Base-by-base conservation (phyloP, 176 grass and related monocot genomes). In the Thalia dealbata region DNA sequence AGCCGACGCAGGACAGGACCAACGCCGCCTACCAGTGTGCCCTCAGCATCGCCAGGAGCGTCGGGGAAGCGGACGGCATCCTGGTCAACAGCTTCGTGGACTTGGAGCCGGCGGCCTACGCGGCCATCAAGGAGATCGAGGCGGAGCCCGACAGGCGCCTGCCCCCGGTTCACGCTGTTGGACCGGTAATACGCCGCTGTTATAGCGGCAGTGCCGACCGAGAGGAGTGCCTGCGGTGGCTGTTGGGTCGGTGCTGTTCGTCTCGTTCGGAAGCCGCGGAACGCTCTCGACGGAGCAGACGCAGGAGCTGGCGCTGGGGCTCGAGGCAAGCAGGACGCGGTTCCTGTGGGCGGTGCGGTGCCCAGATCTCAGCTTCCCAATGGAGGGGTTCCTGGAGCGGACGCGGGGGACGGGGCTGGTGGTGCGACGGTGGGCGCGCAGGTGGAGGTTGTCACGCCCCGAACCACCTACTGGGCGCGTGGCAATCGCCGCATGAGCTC, bases 231-330 rank as follows among this genome's bases (percentile, higher is more conserved):
- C 3, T 88, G 10, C 61, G 56, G 65, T 95, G 91, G 91, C 72
- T 95, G 14, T 87, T 6, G 18, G n/a, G 3, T 95, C 91, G 2
- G 87, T 88, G 22, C 9, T 91, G 28, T 91, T 83, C 71, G 80
- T 91, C 38, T 86, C 67, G 35, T 77, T 90, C 2, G 91, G 91
- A 32, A 96, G 85, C 67, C 82, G 82, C 7, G 85, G 87, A 28
- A 70, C 85, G 41, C 78, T 88, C n/a, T 83, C 87, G 0, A 23
- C 0, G 16, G 30, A 52, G 15, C 91, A 95, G 67, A 76, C n/a
- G 0, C 16, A 21, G 6, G 84, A 88, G 84, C 22, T 90, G 0
- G 87, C 87, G 0, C 56, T 76, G 12, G 87, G 91, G 54, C 45
- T 95, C 14, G 87, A 95, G 74, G 52, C 65, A 21, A 88, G 84